Evolutionary conservation across 1,284 basidiomycete species (phyloP).

Genomic region (Trichosporon sp.): DNA sequence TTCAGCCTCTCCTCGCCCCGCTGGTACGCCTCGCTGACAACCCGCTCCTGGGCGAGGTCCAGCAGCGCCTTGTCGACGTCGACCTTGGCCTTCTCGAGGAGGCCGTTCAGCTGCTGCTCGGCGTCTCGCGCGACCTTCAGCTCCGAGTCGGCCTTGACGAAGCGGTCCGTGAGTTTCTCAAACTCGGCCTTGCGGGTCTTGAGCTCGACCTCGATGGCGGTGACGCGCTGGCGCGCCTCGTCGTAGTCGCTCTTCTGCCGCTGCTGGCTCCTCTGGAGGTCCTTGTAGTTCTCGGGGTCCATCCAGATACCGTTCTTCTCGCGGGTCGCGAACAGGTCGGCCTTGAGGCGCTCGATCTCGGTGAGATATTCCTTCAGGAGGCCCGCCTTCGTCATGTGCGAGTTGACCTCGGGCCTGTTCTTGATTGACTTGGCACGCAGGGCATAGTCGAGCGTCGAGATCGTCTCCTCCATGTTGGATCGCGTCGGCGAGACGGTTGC

Average conservation of each 20-base stretch:
- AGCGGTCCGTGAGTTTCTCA: slow-evolving; percentile 72
- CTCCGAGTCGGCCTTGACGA: slow-evolving; percentile 71
- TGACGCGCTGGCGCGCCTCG: slow-evolving; percentile 74
- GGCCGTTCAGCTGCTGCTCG: slow-evolving; percentile 58
- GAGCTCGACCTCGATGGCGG: slow-evolving; percentile 76
- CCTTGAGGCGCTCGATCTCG: slow-evolving; percentile 93
- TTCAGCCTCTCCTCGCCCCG: slow-evolving; percentile 69
- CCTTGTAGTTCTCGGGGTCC: slow-evolving; percentile 79
- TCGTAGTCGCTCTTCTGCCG: slow-evolving; percentile 67
- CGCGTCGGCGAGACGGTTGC: slow-evolving; percentile 90
- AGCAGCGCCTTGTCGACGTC: slow-evolving; percentile 59
- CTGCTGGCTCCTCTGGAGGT: slow-evolving; percentile 73
- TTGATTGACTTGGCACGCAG: slow-evolving; percentile 92
- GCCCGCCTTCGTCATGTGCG: slow-evolving; percentile 86
- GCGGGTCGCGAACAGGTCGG: slow-evolving; percentile 76
- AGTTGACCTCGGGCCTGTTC: slow-evolving; percentile 93
- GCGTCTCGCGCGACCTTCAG: slow-evolving; percentile 54
- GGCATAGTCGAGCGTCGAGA: slow-evolving; percentile 97
- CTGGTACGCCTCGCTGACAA: slow-evolving; percentile 71
- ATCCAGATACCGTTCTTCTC: slow-evolving; percentile 95
- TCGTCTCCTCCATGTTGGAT: slow-evolving; percentile 92
- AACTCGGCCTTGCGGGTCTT: slow-evolving; percentile 78
- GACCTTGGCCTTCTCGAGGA: slow-evolving; percentile 56
- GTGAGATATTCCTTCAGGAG: slow-evolving; percentile 89
- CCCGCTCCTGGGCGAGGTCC: slow-evolving; percentile 68